A percentile compares a stretch with the other conserved stretches of the same genome.
phyloP scores from a whole-genome alignment of 495 filamentous ascomycete species.

The Annulohypoxylon maeteangense region DNA sequence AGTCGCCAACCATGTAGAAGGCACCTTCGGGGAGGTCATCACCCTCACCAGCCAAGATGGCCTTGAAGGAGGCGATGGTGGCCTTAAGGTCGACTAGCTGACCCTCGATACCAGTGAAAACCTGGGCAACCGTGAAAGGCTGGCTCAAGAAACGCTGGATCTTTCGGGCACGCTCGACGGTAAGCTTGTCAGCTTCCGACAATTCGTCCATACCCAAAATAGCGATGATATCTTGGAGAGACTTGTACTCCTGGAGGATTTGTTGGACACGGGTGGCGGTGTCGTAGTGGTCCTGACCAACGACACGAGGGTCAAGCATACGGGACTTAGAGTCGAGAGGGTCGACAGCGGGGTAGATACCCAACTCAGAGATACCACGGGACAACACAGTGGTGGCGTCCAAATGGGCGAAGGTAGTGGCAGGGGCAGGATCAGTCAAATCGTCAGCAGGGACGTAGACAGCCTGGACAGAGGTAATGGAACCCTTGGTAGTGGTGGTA shows the following conservation, averaged over 20 bases:
- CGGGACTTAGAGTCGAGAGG: constrained; percentile 99
- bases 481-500: constrained; percentile 98
- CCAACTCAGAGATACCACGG: constrained; percentile 99
- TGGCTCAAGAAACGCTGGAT: constrained; percentile 99
- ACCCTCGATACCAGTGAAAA: constrained; percentile 99
- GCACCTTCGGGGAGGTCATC: constrained; percentile 96
- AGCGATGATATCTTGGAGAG: constrained; percentile 99
- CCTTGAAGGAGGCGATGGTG: constrained; percentile 96
- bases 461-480: constrained; percentile 99
- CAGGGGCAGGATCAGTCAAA: constrained; percentile 99
- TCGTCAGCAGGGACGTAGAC: constrained; percentile 99
- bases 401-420: constrained; percentile 99
- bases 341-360: constrained; percentile 99
- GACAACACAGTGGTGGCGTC: constrained; percentile 99
- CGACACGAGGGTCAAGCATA: constrained; percentile 98
- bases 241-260: constrained; percentile 99
- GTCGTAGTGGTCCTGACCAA: constrained; percentile 97
- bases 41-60: constrained; percentile 93
- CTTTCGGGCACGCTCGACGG: constrained; percentile 99
- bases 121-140: constrained; percentile 98
- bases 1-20: constrained; percentile 99
- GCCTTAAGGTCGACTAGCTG: constrained; percentile 97
- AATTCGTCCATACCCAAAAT: constrained; percentile 99
- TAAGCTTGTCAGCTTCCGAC: constrained; percentile 98
- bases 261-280: constrained; percentile 95